phyloP scores from a whole-genome alignment of 2,329 filamentous ascomycete species.

The Scedosporium dehoogii region DNA sequence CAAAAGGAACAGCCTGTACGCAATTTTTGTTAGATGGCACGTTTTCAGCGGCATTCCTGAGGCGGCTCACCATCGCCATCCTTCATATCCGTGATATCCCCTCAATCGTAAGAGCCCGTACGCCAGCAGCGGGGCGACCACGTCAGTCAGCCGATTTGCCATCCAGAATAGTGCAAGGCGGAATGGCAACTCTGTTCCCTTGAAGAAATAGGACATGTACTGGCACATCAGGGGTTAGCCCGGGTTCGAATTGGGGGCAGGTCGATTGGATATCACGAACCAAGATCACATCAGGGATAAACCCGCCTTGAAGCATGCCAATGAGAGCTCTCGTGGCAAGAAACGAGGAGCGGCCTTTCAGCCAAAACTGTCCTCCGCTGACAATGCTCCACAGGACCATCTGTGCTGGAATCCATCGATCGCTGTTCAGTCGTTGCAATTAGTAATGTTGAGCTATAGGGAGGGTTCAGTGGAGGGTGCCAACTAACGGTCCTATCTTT shows the following conservation, averaged over 20 bases:
- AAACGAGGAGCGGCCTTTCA: conserved; percentile 26
- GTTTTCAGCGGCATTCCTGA: background rate
- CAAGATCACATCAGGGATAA: conserved; percentile 22
- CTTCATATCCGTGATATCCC: conserved; percentile 14
- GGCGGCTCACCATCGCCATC: conserved; percentile 14
- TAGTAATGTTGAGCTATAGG: conserved; percentile 31
- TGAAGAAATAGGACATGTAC: conserved; percentile 19
- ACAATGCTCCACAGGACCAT: conserved; percentile 26
- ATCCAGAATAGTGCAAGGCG: conserved; percentile 17
- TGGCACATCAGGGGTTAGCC: background rate
- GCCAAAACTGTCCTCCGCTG: conserved; percentile 26
- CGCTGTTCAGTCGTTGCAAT: conserved; percentile 30
- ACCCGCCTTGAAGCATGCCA: conserved; percentile 32
- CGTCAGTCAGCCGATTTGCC: conserved; percentile 16
- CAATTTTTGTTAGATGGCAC: background rate
- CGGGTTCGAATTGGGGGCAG: too few species aligned
- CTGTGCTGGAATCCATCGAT: conserved; percentile 37
- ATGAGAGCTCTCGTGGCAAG: conserved; percentile 26
- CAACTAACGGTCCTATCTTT: conserved; percentile 33
- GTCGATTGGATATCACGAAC: background rate
- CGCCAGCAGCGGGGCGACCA: conserved; percentile 17
- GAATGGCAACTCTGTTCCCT: conserved; percentile 16
- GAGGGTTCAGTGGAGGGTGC: conserved; percentile 30
- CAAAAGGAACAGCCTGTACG: conserved; percentile 11
- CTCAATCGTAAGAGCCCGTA: conserved; percentile 19